Evolutionary conservation across 2,329 filamentous ascomycete species (phyloP).

Genomic region (Lanzia echinophila): DNA sequence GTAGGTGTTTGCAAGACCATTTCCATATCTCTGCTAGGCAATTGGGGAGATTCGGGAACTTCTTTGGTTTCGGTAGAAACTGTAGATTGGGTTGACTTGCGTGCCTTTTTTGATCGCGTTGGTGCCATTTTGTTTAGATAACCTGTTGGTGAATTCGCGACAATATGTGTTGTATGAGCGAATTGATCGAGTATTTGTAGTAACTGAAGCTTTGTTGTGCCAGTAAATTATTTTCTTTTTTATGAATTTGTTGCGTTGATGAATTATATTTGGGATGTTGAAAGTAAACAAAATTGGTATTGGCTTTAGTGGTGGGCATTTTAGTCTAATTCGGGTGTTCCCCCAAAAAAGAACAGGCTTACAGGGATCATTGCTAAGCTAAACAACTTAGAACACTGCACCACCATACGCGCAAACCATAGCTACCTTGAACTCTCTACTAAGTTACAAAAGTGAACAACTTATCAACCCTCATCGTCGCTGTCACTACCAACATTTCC

Average conservation of each 20-base stretch:
- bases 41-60: slow-evolving; percentile 25
- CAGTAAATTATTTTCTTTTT: background rate
- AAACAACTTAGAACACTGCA: background rate
- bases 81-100: slow-evolving; percentile 36
- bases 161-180: background rate
- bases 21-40: slow-evolving; percentile 34
- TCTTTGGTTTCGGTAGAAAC: slow-evolving; percentile 23
- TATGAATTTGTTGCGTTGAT: too few relatives aligned
- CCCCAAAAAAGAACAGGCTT: background rate
- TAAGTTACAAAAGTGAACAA: background rate
- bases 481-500: background rate
- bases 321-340: background rate
- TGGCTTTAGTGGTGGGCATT: background rate
- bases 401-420: slow-evolving; percentile 11
- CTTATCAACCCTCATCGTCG: slow-evolving; percentile 3
- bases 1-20: slow-evolving; percentile 28
- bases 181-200: background rate
- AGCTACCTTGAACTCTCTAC: slow-evolving; percentile 10
- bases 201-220: background rate
- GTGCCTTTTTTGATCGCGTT: slow-evolving; percentile 37
- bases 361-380: slow-evolving; percentile 4
- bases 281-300: too few relatives aligned
- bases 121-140: slow-evolving; percentile 38
- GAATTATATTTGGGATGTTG: too few relatives aligned
- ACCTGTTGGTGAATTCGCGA: background rate